Percentiles rank a stretch among this genome's conserved stretches.
These are phyloP conservation scores for Luffa aegyptiaca DNA, from an alignment of 306 rosid genomes.

Conservation along the genomic window DNA sequence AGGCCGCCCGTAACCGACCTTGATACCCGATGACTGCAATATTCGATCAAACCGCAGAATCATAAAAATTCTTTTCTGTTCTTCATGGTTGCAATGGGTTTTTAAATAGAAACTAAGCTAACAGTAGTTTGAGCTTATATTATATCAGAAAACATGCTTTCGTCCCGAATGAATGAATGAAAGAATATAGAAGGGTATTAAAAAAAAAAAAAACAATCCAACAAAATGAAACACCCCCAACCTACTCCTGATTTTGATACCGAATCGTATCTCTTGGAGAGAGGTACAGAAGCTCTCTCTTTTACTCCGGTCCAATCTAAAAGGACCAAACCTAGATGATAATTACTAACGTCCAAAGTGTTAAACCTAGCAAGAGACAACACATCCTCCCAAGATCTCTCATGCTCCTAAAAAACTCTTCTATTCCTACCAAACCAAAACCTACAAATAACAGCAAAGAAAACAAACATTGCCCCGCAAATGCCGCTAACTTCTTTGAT, in stretches of 20 bases:
- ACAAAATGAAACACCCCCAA: background rate
- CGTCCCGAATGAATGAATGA: background rate
- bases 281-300: no score
- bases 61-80: background rate
- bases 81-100: background rate
- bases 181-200: background rate
- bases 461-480: background rate
- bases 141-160: no score
- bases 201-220: background rate
- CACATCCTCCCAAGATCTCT: background rate
- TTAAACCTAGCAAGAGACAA: background rate
- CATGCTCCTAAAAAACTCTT: background rate
- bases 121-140: background rate
- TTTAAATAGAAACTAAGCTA: background rate
- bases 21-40: slow-evolving; percentile 85
- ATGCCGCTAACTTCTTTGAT: background rate
- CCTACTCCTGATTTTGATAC: no score
- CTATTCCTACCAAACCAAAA: background rate
- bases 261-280: no score
- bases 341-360: background rate
- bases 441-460: background rate
- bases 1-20: slow-evolving; percentile 70
- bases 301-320: background rate
- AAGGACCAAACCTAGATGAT: background rate
- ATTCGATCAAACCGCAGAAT: background rate